Base-by-base conservation (phyloP, 768 basidiomycete genomes). In the Suillus clintonianus region DNA sequence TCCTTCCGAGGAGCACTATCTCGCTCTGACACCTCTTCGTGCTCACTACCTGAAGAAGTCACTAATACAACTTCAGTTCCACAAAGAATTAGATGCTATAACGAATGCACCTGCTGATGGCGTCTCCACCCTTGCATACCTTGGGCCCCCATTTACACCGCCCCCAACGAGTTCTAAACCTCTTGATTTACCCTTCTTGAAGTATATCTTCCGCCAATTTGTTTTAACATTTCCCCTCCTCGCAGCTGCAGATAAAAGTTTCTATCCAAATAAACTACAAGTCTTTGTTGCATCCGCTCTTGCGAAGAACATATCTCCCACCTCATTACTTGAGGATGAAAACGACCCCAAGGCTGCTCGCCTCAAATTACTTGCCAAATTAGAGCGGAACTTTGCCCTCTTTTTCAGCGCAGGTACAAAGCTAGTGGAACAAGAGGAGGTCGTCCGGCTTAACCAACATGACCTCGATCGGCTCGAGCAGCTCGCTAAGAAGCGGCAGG, bases 31-130 rank as follows among this genome's bases (percentile, higher is more conserved):
- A 1, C 93, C 97, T 14, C 80, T 96, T 55, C 90, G 96, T 48
- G 95, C 96, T 5, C 97, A 99, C 74, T 99, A 99, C 77, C 92
- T 99, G 75, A 99, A 99, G 83, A 99, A 99, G 77, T 86, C 93
- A 19, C 88, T 99, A 62, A 84, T 98, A 50, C 87, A 91, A 68
- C 88, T 98, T 59, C 89, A 98, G 75, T 88, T 98, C 69, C 78
- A 80, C 69, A 79, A 78, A n/a, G 97, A 99, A 77, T 84, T 99
- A 65, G 81, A 86, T 64, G 79, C 80, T 24, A 82, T 95, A 67
- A 85, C 86, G 11, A 80, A 83, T 6, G 79, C 84, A 0, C 65
- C 66, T 5, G 70, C 80, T 1, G 71, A 79, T 22, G 79, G 77
- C 54, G 71, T 83, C 6, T 90, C 89, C 24, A 82, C 94, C 0